Conservation (phyloP, 129 eudicot genomes). For the Scalesia atractyloides region DNA sequence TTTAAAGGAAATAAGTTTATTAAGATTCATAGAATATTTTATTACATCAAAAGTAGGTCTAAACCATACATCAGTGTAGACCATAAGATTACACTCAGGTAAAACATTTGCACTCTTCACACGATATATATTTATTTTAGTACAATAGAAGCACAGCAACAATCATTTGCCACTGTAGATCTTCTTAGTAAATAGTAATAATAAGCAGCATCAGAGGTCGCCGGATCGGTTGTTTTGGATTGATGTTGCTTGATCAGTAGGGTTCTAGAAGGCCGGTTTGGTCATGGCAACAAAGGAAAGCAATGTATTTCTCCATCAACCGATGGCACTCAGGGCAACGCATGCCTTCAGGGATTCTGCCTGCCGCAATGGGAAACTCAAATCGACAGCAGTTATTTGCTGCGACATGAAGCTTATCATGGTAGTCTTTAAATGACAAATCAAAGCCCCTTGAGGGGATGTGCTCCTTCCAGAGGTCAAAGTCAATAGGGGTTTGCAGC, state of each 20-base stretch:
- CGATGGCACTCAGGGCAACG: slow-evolving; percentile 80
- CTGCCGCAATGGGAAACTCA: slow-evolving; percentile 58
- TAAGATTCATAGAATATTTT: slow-evolving; percentile 16
- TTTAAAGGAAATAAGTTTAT: background rate
- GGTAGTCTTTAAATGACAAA: slow-evolving; percentile 39
- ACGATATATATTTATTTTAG: slow-evolving; percentile 11
- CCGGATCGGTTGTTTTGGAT: background rate
- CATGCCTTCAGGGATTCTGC: slow-evolving; percentile 59
- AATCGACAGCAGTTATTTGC: slow-evolving; percentile 52
- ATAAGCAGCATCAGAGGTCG: slow-evolving; percentile 10
- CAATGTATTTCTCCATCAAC: slow-evolving; percentile 61
- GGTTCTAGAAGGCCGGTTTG: slow-evolving; percentile 35
- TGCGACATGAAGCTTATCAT: slow-evolving; percentile 42
- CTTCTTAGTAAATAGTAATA: slow-evolving; percentile 11
- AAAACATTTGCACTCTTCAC: slow-evolving; percentile 15
- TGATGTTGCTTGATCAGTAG: slow-evolving; percentile 23
- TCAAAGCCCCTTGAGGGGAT: slow-evolving; percentile 52
- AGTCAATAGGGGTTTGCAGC: slow-evolving; percentile 39
- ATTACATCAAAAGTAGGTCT: slow-evolving; percentile 31
- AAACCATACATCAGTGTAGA: slow-evolving; percentile 16
- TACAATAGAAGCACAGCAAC: slow-evolving; percentile 6
- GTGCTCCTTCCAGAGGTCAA: slow-evolving; percentile 49
- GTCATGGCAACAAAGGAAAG: slow-evolving; percentile 78
- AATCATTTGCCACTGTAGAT: slow-evolving; percentile 11
- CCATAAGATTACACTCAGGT: slow-evolving; percentile 17